Base-by-base conservation (phyloP, 371 early-diverging fungal species). In the Smittium culicis region DNA sequence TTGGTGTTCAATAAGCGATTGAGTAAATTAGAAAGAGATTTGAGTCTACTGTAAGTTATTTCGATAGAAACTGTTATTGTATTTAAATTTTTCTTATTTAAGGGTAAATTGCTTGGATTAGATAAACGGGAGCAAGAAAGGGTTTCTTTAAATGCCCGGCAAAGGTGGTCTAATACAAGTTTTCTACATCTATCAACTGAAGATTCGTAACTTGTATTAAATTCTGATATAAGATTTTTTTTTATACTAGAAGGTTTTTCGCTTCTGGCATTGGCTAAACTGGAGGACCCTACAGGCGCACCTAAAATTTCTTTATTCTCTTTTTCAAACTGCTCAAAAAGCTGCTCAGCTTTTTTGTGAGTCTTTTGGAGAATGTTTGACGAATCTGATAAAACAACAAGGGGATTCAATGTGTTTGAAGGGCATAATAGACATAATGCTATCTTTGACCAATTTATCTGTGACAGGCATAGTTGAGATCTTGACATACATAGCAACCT, bases 1-100 rank as follows among this genome's bases (percentile, higher is more conserved):
- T 79, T 71, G 27, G 82, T 79, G 31, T 83, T 83, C 64, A 93
- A 74, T 34, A 91, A 79, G 61, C 82, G 81, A 66, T 82, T 79
- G 70, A 87, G 86, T 33, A 93, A 78, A 31, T 34, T 28, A 35
- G 65, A 64, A 2, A 64, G 25, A 71, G 25, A 63, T 45, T 24
- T 62, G 61, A 33, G 69, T 69, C 54, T 72, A 72, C 27, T 71
- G 65, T 35, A 66, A 59, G 77, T 72, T 60, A 76, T 66, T 17
- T 70, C 70, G 54, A 77, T 14, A 25, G 57, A 57, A 14, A 27
- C n/a, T 20, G 57, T 20, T 20, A 25, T 11, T 45, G 5, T 5
- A 45, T 5, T 45, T 5, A 20, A 45, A 20, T 45, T 11, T 11
- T 5, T 11, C 57, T n/a, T 57, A 25, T 57, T 57, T 8, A 45